These are phyloP conservation scores for Cnidoscolus chayamansa DNA, from an alignment of 441 rosid genomes.

Conservation along the genomic window DNA sequence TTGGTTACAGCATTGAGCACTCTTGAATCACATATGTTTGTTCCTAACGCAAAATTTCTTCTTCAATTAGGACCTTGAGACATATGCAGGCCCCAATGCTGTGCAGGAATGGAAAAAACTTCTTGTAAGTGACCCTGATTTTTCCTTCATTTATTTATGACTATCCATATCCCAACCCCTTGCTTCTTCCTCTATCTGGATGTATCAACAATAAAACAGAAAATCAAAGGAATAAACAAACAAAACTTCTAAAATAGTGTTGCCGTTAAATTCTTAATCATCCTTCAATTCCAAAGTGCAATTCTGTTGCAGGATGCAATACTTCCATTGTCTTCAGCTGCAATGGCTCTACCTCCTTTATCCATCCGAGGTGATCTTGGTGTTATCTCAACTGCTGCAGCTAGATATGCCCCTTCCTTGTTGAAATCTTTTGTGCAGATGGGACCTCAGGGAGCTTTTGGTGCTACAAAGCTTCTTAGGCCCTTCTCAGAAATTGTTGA, in stretches of 20 bases:
- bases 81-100: slow-evolving; percentile 69
- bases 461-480: slow-evolving; percentile 80
- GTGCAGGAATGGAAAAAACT: slow-evolving; percentile 85
- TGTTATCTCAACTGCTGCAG: slow-evolving; percentile 80
- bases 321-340: slow-evolving; percentile 86
- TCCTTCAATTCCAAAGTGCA: slow-evolving; percentile 18
- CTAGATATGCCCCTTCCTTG: slow-evolving; percentile 85
- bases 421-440: slow-evolving; percentile 68
- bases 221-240: neutral
- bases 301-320: slow-evolving; percentile 66
- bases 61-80: slow-evolving; percentile 68
- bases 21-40: neutral
- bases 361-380: slow-evolving; percentile 86
- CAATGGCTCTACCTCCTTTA: slow-evolving; percentile 90
- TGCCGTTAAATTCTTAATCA: neutral
- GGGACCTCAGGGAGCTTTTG: slow-evolving; percentile 88
- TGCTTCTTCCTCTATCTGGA: neutral
- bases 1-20: neutral
- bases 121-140: slow-evolving; percentile 46
- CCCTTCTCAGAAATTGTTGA: slow-evolving; percentile 84
- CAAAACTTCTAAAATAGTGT: too few relatives aligned
- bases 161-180: neutral
- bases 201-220: neutral
- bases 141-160: neutral
- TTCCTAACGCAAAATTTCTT: slow-evolving; percentile 3